phyloP scores from a whole-genome alignment of 768 basidiomycete species.

The Coprinopsis strossmayeri region DNA sequence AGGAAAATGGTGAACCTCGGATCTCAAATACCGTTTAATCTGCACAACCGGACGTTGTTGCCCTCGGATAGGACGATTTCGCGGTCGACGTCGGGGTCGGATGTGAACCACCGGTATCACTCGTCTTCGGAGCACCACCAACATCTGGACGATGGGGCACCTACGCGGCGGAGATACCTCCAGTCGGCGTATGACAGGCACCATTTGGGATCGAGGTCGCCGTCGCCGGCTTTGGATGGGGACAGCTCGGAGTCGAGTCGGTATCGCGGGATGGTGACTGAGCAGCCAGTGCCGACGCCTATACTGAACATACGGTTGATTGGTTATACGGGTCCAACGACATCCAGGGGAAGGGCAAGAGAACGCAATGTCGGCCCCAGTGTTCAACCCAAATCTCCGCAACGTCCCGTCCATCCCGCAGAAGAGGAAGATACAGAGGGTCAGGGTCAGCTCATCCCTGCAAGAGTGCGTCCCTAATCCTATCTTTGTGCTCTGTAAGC shows the following conservation, averaged over 20 bases:
- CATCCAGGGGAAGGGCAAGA: constrained; percentile 3
- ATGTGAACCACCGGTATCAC: background rate
- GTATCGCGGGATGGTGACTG: background rate
- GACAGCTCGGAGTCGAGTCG: background rate
- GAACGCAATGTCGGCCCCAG: background rate
- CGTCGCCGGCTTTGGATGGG: background rate
- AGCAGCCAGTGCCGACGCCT: constrained; percentile 4
- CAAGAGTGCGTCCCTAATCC: background rate
- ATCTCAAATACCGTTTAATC: constrained; percentile 48
- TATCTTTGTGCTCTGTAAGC: background rate
- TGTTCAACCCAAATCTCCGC: background rate
- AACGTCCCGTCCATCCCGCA: background rate
- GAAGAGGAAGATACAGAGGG: background rate
- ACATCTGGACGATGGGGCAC: background rate
- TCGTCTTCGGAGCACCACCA: background rate
- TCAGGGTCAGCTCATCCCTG: background rate
- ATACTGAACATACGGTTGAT: constrained; percentile 4
- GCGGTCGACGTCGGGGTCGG: constrained; percentile 1
- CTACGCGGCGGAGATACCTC: background rate
- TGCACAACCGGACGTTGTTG: constrained; percentile 34
- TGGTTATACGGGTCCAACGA: background rate
- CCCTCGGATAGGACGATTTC: constrained; percentile 6
- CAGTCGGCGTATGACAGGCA: background rate
- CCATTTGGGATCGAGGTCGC: background rate
- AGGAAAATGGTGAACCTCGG: constrained; percentile 64